These are phyloP conservation scores for Eucalyptus erythrocorys DNA, from an alignment of 345 rosid genomes.

Conservation along the genomic window DNA sequence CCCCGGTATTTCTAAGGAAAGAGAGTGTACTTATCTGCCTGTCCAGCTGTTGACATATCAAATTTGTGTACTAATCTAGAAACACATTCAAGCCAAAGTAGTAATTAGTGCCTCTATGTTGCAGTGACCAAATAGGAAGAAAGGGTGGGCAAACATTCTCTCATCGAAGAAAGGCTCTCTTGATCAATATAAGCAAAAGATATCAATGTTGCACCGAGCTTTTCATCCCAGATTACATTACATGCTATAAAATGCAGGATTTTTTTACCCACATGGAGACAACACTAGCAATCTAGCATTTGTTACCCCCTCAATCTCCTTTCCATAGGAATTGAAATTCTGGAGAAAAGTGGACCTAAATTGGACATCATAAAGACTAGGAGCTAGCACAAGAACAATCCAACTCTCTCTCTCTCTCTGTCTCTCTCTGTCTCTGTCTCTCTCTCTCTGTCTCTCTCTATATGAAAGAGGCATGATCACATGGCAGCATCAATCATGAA, in stretches of 20 bases:
- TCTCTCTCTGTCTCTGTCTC: background rate
- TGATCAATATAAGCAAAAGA: background rate
- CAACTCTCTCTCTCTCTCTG: background rate
- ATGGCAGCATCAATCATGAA: conserved; percentile 43
- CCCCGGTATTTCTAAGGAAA: background rate
- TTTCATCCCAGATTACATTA: background rate
- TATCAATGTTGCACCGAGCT: background rate
- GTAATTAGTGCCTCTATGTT: background rate
- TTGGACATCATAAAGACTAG: background rate
- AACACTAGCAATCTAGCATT: background rate
- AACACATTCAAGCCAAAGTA: background rate
- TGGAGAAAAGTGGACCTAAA: background rate
- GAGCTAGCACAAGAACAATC: background rate
- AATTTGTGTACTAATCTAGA: background rate
- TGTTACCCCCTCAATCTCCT: background rate
- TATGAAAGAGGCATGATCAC: conserved; percentile 36
- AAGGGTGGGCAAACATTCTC: background rate
- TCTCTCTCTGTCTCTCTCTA: background rate
- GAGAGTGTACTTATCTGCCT: background rate
- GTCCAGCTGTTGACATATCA: background rate
- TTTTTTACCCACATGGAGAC: background rate
- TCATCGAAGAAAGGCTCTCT: background rate
- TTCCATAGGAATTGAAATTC: background rate
- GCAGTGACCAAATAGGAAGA: background rate
- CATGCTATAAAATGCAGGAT: background rate